Percentiles rank a stretch among this genome's conserved stretches.
These are phyloP conservation scores for Elaeis oleifera DNA, from an alignment of 202 grass and related monocot species.

Conservation along the genomic window DNA sequence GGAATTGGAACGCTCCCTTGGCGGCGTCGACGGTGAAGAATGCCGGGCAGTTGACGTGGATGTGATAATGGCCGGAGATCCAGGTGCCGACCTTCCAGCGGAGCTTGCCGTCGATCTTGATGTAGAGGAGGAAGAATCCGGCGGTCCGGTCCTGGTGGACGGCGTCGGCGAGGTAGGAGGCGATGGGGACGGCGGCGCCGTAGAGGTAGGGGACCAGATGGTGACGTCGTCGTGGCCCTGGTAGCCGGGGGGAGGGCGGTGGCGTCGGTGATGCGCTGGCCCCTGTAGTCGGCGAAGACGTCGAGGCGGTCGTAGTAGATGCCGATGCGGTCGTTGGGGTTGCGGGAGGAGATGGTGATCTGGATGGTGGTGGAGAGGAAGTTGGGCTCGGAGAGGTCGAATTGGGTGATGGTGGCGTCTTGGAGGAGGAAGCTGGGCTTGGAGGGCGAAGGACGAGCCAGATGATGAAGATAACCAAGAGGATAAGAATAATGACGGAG, in stretches of 20 bases:
- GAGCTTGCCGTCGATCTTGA: conserved; percentile 41
- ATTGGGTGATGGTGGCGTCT: conserved; percentile 54
- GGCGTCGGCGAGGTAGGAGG: conserved; percentile 27
- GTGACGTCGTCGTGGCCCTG: conserved; percentile 30
- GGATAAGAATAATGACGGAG: neutral
- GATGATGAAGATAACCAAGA: conserved; percentile 39
- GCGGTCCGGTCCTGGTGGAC: conserved; percentile 55
- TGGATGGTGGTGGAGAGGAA: conserved; percentile 67
- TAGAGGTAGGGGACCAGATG: conserved; percentile 49
- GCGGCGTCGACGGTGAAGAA: conserved; percentile 54
- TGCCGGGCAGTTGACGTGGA: conserved; percentile 66
- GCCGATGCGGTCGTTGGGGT: conserved; percentile 44
- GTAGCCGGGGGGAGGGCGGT: conserved; percentile 52
- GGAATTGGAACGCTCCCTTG: conserved; percentile 28
- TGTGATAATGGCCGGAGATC: conserved; percentile 66
- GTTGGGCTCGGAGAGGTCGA: conserved; percentile 41
- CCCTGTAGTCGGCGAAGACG: conserved; percentile 56
- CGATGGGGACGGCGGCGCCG: conserved; percentile 23
- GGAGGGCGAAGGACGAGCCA: conserved; percentile 53
- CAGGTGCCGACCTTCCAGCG: conserved; percentile 77
- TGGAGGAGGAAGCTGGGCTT: conserved; percentile 72
- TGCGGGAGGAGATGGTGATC: conserved; percentile 43
- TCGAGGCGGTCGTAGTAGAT: conserved; percentile 72
- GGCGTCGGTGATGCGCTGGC: conserved; percentile 46
- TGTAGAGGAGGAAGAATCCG: conserved; percentile 48